phyloP scores from a whole-genome alignment of 768 basidiomycete genomes.

The Leccinum rimulosum region DNA sequence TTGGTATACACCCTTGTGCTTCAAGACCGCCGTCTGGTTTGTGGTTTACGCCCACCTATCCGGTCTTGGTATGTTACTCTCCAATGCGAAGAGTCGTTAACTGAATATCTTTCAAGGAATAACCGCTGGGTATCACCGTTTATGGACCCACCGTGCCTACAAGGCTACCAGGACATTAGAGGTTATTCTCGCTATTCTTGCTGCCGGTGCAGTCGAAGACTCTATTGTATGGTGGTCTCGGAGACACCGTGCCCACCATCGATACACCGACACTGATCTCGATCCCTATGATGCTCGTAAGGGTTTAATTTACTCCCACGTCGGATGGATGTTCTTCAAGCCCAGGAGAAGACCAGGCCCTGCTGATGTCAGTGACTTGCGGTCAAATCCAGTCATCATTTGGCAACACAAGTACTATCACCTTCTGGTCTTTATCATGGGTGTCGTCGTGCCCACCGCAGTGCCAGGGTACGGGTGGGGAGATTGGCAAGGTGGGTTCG shows the following conservation, averaged over 20 bases:
- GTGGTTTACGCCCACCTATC: constrained; percentile 54
- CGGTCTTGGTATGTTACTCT: constrained; percentile 61
- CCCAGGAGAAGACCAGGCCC: constrained; percentile 82
- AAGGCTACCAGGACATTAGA: constrained; percentile 84
- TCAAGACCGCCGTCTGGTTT: constrained; percentile 3
- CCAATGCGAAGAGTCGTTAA: not conserved
- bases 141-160: constrained; percentile 93
- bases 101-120: constrained; percentile 46
- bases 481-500: constrained; percentile 25
- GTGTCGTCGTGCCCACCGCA: constrained; percentile 64
- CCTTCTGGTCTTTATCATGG: constrained; percentile 60
- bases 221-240: constrained; percentile 98
- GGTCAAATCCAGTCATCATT: constrained; percentile 67
- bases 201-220: constrained; percentile 87
- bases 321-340: constrained; percentile 90
- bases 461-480: constrained; percentile 20
- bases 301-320: constrained; percentile 79
- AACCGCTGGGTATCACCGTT: constrained; percentile 89
- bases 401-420: constrained; percentile 86
- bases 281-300: constrained; percentile 90
- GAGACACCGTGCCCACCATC: constrained; percentile 91
- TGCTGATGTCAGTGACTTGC: constrained; percentile 81
- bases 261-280: constrained; percentile 92
- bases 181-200: constrained; percentile 77
- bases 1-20: constrained; percentile 1